phyloP scores from a whole-genome alignment of 106 monocot genomes.

The Allium fistulosum region DNA sequence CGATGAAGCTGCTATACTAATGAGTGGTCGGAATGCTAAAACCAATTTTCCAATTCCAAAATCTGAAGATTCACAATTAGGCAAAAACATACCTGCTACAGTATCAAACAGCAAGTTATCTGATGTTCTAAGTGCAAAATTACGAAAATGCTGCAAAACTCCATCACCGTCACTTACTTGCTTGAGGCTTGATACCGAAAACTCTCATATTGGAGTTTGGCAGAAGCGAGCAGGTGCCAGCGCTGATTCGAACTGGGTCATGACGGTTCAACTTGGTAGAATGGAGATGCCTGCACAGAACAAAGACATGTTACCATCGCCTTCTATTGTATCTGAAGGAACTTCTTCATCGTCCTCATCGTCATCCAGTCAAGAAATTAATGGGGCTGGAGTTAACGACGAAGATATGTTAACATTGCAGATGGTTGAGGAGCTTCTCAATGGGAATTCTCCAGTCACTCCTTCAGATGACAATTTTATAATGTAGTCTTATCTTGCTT shows the following conservation, averaged over 20 bases:
- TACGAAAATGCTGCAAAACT: conserved; percentile 70
- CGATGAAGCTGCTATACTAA: conserved; percentile 79
- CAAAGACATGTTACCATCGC: neutral
- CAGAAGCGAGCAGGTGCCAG: conserved; percentile 91
- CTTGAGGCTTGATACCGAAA: conserved; percentile 90
- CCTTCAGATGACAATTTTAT: conserved; percentile 23
- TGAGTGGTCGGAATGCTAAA: conserved; percentile 94
- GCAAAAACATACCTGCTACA: conserved; percentile 25
- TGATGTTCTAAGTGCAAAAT: conserved; percentile 76
- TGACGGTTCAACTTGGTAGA: conserved; percentile 75
- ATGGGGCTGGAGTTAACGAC: conserved; percentile 31
- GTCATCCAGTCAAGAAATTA: neutral
- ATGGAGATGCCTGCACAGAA: conserved; percentile 1
- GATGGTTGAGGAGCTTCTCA: conserved; percentile 24
- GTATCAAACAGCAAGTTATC: conserved; percentile 24
- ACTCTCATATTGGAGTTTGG: conserved; percentile 91
- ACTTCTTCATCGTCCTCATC: neutral
- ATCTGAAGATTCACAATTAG: neutral
- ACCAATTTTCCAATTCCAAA: conserved; percentile 73
- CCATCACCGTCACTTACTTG: conserved; percentile 91
- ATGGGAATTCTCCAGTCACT: conserved; percentile 6
- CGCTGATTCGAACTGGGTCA: conserved; percentile 83
- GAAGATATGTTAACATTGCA: conserved; percentile 21
- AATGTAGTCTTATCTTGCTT: neutral
- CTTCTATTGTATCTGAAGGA: conserved; percentile 3